A percentile compares a stretch with the other conserved stretches of the same genome.
Conservation (phyloP, 2,329 filamentous ascomycete species). For the Monosporascus sp. region DNA sequence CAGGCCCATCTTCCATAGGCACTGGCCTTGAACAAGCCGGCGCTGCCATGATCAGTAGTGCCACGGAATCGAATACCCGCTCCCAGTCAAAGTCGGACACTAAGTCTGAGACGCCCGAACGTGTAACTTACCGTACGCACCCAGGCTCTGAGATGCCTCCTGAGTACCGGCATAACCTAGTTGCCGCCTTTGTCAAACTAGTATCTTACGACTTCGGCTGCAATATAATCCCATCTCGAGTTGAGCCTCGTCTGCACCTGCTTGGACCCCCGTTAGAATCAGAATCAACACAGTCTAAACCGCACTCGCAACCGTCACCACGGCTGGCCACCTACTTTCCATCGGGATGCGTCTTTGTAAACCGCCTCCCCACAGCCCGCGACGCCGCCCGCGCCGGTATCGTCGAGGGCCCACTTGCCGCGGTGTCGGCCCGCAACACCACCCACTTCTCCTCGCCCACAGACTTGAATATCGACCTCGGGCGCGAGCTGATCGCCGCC, state of each 20-base stretch:
- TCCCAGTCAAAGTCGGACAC: conserved; percentile 10
- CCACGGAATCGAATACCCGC: conserved; percentile 12
- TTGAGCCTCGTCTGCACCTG: conserved; percentile 56
- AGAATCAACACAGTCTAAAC: not conserved
- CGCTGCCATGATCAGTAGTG: conserved; percentile 7
- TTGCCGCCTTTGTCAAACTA: conserved; percentile 58
- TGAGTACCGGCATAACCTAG: conserved; percentile 52
- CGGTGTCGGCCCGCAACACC: conserved; percentile 53
- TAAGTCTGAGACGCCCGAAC: conserved; percentile 9
- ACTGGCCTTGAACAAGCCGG: conserved; percentile 14
- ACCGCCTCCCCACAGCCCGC: conserved; percentile 55
- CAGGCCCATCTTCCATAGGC: conserved; percentile 8
- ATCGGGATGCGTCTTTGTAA: conserved; percentile 55
- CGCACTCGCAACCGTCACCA: conserved; percentile 18
- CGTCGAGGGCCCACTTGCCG: conserved; percentile 58
- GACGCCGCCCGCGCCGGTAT: conserved; percentile 55
- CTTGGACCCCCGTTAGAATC: conserved; percentile 19
- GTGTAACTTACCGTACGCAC: conserved; percentile 39
- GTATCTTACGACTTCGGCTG: conserved; percentile 64
- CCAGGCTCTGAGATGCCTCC: conserved; percentile 52
- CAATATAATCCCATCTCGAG: conserved; percentile 51
- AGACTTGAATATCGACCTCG: conserved; percentile 59
- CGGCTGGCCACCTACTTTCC: conserved; percentile 48
- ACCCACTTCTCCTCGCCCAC: conserved; percentile 43
- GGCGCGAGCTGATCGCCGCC: conserved; percentile 55